These are phyloP conservation scores for Beauveria scarabaeidicola DNA, from an alignment of 2,329 filamentous ascomycete species.

Conservation along the genomic window DNA sequence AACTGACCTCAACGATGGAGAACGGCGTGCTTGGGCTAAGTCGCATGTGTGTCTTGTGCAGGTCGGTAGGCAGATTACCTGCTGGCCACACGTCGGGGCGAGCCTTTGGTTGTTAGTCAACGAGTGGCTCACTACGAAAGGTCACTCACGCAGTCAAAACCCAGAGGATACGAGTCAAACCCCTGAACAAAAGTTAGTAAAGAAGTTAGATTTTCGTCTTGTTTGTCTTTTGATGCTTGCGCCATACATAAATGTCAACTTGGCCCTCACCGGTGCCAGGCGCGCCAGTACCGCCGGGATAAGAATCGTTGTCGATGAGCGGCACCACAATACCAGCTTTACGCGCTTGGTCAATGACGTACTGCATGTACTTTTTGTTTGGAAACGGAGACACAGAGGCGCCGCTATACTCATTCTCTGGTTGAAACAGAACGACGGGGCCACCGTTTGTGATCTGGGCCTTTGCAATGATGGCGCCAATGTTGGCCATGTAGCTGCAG, in stretches of 20 bases:
- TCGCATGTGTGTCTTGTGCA: slow-evolving; percentile 43
- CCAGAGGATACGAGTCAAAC: slow-evolving; percentile 55
- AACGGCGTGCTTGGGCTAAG: slow-evolving; percentile 60
- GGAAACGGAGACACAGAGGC: slow-evolving; percentile 47
- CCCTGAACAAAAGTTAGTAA: slow-evolving; percentile 26
- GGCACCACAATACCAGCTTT: slow-evolving; percentile 65
- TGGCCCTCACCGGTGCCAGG: slow-evolving; percentile 50
- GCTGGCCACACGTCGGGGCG: slow-evolving; percentile 38
- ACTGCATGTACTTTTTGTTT: slow-evolving; percentile 59
- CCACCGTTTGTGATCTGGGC: slow-evolving; percentile 78
- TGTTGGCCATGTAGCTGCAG: slow-evolving; percentile 48
- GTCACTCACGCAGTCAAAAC: slow-evolving; percentile 40
- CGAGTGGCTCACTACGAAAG: not conserved
- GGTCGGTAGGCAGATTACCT: slow-evolving; percentile 32
- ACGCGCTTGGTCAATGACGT: slow-evolving; percentile 59
- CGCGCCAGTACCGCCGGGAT: slow-evolving; percentile 50
- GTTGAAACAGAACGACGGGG: slow-evolving; percentile 69
- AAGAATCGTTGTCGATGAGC: slow-evolving; percentile 66
- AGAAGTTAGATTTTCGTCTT: too few relatives aligned
- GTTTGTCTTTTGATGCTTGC: too few relatives aligned
- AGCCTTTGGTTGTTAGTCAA: slow-evolving; percentile 19
- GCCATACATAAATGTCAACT: slow-evolving; percentile 46
- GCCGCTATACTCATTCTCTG: slow-evolving; percentile 71
- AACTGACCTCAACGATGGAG: slow-evolving; percentile 47
- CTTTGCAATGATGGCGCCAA: slow-evolving; percentile 60